These are phyloP conservation scores for Ustilago lituana DNA, from an alignment of 1,284 basidiomycete species.

Conservation along the genomic window DNA sequence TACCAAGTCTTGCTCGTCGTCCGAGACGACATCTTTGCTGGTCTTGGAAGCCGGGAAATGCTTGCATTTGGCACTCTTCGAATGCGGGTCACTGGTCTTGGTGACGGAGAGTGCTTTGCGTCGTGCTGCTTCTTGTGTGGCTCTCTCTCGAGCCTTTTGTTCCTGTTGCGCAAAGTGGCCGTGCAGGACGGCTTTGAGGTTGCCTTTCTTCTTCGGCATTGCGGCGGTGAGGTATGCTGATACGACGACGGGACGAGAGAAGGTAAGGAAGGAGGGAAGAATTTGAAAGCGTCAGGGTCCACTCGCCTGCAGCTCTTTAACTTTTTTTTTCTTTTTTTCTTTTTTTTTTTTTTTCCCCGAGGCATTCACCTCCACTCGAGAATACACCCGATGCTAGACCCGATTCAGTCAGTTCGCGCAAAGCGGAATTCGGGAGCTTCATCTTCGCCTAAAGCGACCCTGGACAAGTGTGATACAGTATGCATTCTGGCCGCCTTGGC, in stretches of 20 bases:
- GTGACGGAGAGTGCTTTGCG: slow-evolving; percentile 47
- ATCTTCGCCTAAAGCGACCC: no score
- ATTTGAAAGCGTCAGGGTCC: neutral
- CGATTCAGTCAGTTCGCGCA: no score
- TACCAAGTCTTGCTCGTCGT: neutral
- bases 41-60: neutral
- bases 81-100: slow-evolving; percentile 6
- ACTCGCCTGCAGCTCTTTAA: neutral
- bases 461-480: no score
- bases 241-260: neutral
- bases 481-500: no score
- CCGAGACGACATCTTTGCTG: neutral
- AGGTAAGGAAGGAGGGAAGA: neutral
- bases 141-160: slow-evolving; percentile 27
- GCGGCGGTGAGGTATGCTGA: neutral
- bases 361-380: no score
- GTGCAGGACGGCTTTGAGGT: slow-evolving; percentile 46
- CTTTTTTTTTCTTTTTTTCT: neutral
- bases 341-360: no score
- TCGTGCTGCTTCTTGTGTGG: slow-evolving; percentile 45
- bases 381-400: no score
- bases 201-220: slow-evolving; percentile 58
- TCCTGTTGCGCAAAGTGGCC: slow-evolving; percentile 46
- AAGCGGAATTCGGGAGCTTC: no score
- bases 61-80: slow-evolving; percentile 23